Evolutionary conservation across 805 yeast genomes (phyloP).

Genomic region (Wickerhamiella qilinensis): DNA sequence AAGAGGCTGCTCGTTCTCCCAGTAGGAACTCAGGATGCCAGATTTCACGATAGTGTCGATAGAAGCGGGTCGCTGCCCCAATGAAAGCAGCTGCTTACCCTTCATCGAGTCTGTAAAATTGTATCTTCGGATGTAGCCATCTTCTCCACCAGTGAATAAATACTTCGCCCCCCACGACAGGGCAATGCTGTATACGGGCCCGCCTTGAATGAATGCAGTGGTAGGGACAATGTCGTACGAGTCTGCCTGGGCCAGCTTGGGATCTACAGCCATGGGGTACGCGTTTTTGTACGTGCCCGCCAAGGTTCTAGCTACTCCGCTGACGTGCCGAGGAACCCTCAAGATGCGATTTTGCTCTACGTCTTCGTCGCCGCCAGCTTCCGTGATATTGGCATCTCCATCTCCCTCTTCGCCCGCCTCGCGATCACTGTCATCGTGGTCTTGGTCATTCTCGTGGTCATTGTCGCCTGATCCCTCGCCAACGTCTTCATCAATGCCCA

Average conservation of each 20-base stretch:
- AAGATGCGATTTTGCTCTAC: conserved; percentile 12
- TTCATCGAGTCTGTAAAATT: conserved; percentile 74
- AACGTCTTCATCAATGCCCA: conserved; percentile 17
- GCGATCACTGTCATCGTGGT: conserved; percentile 14
- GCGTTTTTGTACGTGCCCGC: neutral
- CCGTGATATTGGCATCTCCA: neutral
- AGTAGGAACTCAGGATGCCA: conserved; percentile 68
- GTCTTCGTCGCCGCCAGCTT: conserved; percentile 5
- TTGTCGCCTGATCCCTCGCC: conserved; percentile 16
- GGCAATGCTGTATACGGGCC: conserved; percentile 63
- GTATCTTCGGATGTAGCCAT: conserved; percentile 81
- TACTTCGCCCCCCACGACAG: conserved; percentile 68
- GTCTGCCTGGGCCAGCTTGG: conserved; percentile 35
- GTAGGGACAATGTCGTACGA: conserved; percentile 63
- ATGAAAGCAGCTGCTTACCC: conserved; percentile 74
- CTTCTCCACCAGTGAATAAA: conserved; percentile 90
- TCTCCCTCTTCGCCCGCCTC: neutral
- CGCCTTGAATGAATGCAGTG: conserved; percentile 72
- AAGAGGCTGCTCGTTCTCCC: conserved; percentile 93
- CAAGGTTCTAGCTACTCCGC: conserved; percentile 11
- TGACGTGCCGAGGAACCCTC: conserved; percentile 2
- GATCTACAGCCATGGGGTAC: conserved; percentile 17
- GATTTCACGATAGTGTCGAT: conserved; percentile 76
- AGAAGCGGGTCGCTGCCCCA: conserved; percentile 77
- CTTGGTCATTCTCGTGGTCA: conserved; percentile 17